phyloP scores from a whole-genome alignment of 805 yeast genomes.

The Clavispora santaluciae region DNA sequence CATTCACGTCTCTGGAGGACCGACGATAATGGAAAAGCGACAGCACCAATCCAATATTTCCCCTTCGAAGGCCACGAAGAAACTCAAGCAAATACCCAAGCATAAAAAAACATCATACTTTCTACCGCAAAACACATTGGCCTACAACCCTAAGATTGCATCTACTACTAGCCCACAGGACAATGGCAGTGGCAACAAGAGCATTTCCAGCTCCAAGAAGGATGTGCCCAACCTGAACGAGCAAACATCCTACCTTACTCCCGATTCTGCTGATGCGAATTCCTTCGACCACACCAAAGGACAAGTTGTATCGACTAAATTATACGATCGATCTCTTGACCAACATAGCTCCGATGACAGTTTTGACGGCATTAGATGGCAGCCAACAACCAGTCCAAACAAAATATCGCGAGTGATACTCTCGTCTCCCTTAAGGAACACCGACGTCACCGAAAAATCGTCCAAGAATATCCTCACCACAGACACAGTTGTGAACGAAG shows the following conservation, averaged over 20 bases:
- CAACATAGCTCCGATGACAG: constrained; percentile 40
- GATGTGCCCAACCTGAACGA: neutral
- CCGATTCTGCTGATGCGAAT: neutral
- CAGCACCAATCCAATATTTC: neutral
- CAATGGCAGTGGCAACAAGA: neutral
- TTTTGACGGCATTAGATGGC: constrained; percentile 37
- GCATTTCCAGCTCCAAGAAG: neutral
- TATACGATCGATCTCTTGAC: constrained; percentile 12
- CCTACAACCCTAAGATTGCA: constrained; percentile 10
- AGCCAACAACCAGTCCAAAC: constrained; percentile 10
- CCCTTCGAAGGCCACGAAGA: constrained; percentile 8
- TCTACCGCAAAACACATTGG: constrained; percentile 29
- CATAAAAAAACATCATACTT: constrained; percentile 29
- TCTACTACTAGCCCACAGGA: neutral
- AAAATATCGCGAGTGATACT: constrained; percentile 17
- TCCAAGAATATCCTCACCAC: neutral
- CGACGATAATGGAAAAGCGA: constrained; percentile 1
- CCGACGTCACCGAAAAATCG: constrained; percentile 5
- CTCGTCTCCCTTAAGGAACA: constrained; percentile 40
- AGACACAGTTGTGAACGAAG: constrained; percentile 24
- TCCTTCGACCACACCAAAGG: constrained; percentile 5
- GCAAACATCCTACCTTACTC: neutral
- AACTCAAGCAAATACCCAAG: constrained; percentile 7
- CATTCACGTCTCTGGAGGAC: neutral
- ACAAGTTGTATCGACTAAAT: constrained; percentile 1